These are phyloP conservation scores for Globisporangium ultimum DNA, from an alignment of 352 stramenopile species.

Conservation along the genomic window DNA sequence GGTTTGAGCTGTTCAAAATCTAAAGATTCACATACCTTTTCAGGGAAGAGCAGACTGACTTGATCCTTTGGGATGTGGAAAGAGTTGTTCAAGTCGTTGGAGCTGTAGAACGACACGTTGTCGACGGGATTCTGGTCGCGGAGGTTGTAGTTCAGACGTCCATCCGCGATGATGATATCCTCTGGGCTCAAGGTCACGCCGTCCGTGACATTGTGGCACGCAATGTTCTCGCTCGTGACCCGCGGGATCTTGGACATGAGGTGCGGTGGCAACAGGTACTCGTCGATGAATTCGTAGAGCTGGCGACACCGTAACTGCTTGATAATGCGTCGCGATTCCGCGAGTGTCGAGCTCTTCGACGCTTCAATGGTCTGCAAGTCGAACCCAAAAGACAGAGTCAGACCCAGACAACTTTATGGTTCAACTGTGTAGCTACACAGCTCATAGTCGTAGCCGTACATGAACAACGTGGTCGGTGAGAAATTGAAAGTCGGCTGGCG, in stretches of 20 bases:
- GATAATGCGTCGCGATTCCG: slow-evolving; percentile 55
- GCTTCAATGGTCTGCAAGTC: slow-evolving; percentile 57
- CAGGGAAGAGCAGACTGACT: slow-evolving; percentile 78
- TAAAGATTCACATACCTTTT: slow-evolving; percentile 49
- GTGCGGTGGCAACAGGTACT: slow-evolving; percentile 62
- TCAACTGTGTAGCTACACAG: background rate
- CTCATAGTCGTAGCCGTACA: slow-evolving; percentile 18
- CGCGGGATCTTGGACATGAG: slow-evolving; percentile 48
- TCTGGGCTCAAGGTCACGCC: slow-evolving; percentile 45
- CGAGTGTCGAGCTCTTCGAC: slow-evolving; percentile 55
- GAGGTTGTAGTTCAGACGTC: slow-evolving; percentile 82
- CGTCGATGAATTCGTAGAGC: slow-evolving; percentile 86
- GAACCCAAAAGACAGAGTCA: background rate
- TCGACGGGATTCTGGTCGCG: slow-evolving; percentile 82
- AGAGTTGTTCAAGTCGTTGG: slow-evolving; percentile 48
- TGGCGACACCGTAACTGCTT: slow-evolving; percentile 66
- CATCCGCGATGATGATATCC: slow-evolving; percentile 82
- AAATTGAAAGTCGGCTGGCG: slow-evolving; percentile 67
- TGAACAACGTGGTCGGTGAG: slow-evolving; percentile 75
- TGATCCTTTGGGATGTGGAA: slow-evolving; percentile 80
- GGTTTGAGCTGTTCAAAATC: background rate
- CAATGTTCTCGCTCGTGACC: slow-evolving; percentile 57
- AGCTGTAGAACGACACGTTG: slow-evolving; percentile 80
- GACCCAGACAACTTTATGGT: too few relatives aligned
- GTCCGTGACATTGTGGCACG: slow-evolving; percentile 39